Percentiles rank a stretch among this genome's conserved stretches.
phyloP scores from a whole-genome alignment of 2,329 filamentous ascomycete genomes.

The Lecanoromycetidae sp. region DNA sequence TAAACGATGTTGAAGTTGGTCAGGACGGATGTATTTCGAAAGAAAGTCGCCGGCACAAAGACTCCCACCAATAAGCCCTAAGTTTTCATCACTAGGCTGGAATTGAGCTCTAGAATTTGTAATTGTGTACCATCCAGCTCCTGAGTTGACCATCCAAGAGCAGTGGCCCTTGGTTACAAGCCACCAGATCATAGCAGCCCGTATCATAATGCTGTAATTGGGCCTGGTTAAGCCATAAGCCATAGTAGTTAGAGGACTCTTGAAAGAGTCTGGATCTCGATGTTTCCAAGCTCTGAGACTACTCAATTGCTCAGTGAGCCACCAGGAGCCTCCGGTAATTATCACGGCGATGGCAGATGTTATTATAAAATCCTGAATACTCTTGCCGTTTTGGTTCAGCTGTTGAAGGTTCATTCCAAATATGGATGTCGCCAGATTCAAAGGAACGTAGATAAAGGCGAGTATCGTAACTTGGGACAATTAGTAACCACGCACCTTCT shows the following conservation, averaged over 20 bases:
- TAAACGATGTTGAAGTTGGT: no score
- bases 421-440: constrained; percentile 7
- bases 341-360: not conserved
- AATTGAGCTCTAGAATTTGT: no score
- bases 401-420: constrained; percentile 9
- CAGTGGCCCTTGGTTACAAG: not conserved
- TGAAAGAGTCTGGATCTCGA: no score
- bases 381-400: not conserved
- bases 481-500: not conserved
- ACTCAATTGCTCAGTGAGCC: not conserved
- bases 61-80: no score
- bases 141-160: not conserved
- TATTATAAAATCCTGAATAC: not conserved
- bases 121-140: not conserved
- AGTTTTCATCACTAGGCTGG: no score
- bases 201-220: not conserved
- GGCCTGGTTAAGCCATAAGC: no score
- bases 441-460: constrained; percentile 1
- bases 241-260: no score
- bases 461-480: not conserved
- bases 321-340: not conserved
- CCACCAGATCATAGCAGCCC: not conserved
- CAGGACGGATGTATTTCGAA: no score
- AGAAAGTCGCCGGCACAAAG: no score
- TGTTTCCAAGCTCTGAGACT: not conserved